Percentiles rank a stretch among this genome's conserved stretches.
Conservation (phyloP, 164 flowering plant species). For the Kalanchoe fedtschenkoi region DNA sequence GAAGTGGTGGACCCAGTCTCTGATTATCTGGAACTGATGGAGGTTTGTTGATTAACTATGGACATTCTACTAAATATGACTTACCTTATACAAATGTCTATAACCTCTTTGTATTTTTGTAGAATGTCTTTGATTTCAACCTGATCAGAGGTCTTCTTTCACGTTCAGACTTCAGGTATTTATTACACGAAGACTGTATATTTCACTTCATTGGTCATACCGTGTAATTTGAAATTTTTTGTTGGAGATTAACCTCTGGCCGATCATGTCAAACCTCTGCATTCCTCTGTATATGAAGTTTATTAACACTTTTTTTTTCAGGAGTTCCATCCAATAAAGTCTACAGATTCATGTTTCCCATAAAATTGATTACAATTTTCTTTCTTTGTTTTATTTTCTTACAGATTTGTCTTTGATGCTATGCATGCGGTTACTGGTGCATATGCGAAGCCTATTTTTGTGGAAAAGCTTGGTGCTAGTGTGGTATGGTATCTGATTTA, state of each 20-base stretch:
- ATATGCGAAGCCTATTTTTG: slow-evolving; percentile 96
- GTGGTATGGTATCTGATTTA: slow-evolving; percentile 33
- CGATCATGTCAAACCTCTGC: background rate
- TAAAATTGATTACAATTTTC: background rate
- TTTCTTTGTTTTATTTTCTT: slow-evolving; percentile 7
- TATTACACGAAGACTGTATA: background rate
- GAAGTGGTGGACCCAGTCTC: slow-evolving; percentile 94
- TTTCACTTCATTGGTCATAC: background rate
- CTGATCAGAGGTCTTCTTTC: slow-evolving; percentile 69
- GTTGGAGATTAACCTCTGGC: background rate
- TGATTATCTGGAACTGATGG: slow-evolving; percentile 88
- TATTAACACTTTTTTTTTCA: background rate
- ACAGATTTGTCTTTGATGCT: slow-evolving; percentile 92
- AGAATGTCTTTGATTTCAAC: slow-evolving; percentile 86
- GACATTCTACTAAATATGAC: no score
- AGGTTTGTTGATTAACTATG: slow-evolving; percentile 30
- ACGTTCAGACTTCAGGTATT: slow-evolving; percentile 76
- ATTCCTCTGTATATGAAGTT: background rate
- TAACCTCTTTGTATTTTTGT: slow-evolving; percentile 19
- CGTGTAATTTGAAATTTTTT: background rate
- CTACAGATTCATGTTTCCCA: background rate
- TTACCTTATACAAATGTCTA: background rate
- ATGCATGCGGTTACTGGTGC: slow-evolving; percentile 99
- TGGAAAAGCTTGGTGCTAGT: slow-evolving; percentile 73
- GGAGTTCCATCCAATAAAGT: background rate